Evolutionary conservation across 2,329 filamentous ascomycete genomes (phyloP).

Genomic region (Stagonosporopsis tanaceti): DNA sequence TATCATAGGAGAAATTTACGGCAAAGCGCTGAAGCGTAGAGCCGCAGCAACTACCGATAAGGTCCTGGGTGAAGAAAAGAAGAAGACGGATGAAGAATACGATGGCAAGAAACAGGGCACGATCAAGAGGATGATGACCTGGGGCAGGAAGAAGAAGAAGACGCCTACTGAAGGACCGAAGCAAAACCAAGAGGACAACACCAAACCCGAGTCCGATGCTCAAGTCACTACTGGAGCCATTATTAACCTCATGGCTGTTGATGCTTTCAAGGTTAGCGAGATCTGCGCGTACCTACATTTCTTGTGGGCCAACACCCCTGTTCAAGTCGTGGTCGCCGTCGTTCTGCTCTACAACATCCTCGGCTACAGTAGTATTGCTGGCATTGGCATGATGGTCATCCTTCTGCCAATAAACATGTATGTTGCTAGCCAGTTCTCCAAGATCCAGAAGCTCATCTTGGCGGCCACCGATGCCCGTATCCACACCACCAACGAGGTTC

Average conservation of each 20-base stretch:
- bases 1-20: slow-evolving; percentile 96
- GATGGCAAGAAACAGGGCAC: slow-evolving; percentile 41
- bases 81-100: slow-evolving; percentile 52
- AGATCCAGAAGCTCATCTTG: slow-evolving; percentile 89
- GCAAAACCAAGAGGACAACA: slow-evolving; percentile 40
- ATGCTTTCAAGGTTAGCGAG: slow-evolving; percentile 98
- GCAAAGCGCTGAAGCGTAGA: slow-evolving; percentile 91
- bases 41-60: slow-evolving; percentile 79
- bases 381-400: slow-evolving; percentile 87
- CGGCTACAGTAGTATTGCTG: slow-evolving; percentile 91
- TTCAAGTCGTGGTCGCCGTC: slow-evolving; percentile 84
- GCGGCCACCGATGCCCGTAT: slow-evolving; percentile 94
- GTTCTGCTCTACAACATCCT: slow-evolving; percentile 87
- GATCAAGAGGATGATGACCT: slow-evolving; percentile 58
- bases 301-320: slow-evolving; percentile 88
- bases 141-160: slow-evolving; percentile 68
- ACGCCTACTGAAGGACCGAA: slow-evolving; percentile 53
- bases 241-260: slow-evolving; percentile 99
- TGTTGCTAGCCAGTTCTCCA: slow-evolving; percentile 84
- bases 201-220: slow-evolving; percentile 60
- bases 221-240: slow-evolving; percentile 97
- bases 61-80: slow-evolving; percentile 68
- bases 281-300: slow-evolving; percentile 96
- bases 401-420: slow-evolving; percentile 90
- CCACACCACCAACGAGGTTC: slow-evolving; percentile 93